phyloP scores from a whole-genome alignment of 129 eudicot species.

The Solidago caesia region DNA sequence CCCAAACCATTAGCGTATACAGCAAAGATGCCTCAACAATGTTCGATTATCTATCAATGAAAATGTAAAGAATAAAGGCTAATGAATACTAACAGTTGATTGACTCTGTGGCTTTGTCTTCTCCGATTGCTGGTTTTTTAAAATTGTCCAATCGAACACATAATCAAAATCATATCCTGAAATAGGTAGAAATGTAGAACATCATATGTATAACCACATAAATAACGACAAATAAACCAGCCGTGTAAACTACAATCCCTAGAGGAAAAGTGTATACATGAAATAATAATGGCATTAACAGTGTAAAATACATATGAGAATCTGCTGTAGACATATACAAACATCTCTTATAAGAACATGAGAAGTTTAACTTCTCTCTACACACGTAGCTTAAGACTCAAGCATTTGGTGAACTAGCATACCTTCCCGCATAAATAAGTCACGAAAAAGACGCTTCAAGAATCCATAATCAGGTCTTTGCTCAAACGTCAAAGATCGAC shows the following conservation, averaged over 20 bases:
- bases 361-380: background rate
- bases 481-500: slow-evolving; percentile 91
- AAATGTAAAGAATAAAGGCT: background rate
- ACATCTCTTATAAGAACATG: background rate
- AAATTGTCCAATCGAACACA: slow-evolving; percentile 84
- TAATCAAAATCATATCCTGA: slow-evolving; percentile 77
- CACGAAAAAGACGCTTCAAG: slow-evolving; percentile 87
- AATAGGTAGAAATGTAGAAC: slow-evolving; percentile 4
- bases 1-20: slow-evolving; percentile 10
- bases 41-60: slow-evolving; percentile 1
- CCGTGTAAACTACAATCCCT: background rate
- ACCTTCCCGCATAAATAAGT: slow-evolving; percentile 88
- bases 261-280: background rate
- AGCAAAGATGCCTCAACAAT: background rate
- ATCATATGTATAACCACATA: background rate
- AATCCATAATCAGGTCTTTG: slow-evolving; percentile 95
- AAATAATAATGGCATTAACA: background rate
- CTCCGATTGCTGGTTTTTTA: slow-evolving; percentile 78
- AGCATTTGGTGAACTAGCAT: background rate
- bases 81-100: slow-evolving; percentile 41
- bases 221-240: background rate
- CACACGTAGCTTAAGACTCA: background rate
- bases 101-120: slow-evolving; percentile 43
- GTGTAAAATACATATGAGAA: background rate
- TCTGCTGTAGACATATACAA: background rate